Base-by-base conservation (phyloP, 2,329 filamentous ascomycete genomes). In the Trichoderma breve region DNA sequence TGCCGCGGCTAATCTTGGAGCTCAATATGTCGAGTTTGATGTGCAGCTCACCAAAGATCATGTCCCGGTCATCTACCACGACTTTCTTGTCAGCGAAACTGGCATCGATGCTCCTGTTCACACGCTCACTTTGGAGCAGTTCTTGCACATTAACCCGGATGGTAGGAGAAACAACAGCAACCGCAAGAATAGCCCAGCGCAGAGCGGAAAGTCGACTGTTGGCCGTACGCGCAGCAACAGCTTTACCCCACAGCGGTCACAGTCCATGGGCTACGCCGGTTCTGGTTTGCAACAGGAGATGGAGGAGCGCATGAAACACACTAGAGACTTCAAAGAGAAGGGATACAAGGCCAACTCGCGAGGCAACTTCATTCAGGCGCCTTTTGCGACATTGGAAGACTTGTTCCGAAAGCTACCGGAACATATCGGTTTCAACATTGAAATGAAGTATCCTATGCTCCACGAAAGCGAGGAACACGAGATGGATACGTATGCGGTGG, bases 381-480 rank as follows among this genome's bases (percentile, higher is more conserved):
- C 95, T 0, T 99, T 99, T 82, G 95, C 95, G 8, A 99, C 96
- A 0, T 86, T 99, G 5, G 94, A 98, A 81, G 94, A 98, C 74
- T 90, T 98, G 80, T 98, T 99, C 83, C 88, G 89, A 77, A 91
- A 95, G 78, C 84, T 99, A 0, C 94, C 94, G 0, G 88, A 92
- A 74, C 86, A 89, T 15, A 92, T 97, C 26, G 95, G 96, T 15
- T 99, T 99, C 87, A 98, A 99, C 82, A 97, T 99, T 76, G 96
- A 99, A 84, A 93, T 99, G 88, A 98, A 99, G 83, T 99, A 99
- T 80, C 96, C 96, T 6, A 98, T 98, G 95, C 89, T 99, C 55
- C 92, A 95, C 80, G 97, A 99, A 85, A 93, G 90, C 72, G 94
- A 98, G 81, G 93, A 97, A 80, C 93, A 98, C 75, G 94, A 97